Evolutionary conservation across 352 stramenopile species (phyloP), one percentile per base, ranked within the genome.

Genomic region (Globisporangium irregulare): DNA sequence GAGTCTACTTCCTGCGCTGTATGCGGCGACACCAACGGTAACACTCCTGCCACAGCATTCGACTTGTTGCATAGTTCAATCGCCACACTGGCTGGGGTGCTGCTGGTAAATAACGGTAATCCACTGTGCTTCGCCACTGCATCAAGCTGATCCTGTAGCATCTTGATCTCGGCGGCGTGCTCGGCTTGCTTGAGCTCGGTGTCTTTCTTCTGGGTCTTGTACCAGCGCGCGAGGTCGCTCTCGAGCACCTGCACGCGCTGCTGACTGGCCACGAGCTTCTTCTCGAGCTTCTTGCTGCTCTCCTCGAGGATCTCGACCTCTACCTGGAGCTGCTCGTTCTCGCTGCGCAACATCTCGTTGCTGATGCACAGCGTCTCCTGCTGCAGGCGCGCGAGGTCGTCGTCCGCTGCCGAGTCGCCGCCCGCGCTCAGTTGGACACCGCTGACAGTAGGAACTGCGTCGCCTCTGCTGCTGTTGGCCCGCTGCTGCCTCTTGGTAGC

Each of bases 171-270:
- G 20, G 70, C 25, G 14, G 77, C 63, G 61, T 79, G 73, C 24
- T 67, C 62, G 4, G 20, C 6, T 1, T 73, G 62, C 50, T 67
- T 67, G 3, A 55, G n/a, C 36, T 79, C 73, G 36, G 70, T 64
- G 14, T 85, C 66, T 59, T 68, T 60, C 68, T 81, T 72, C 25
- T 79, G 76, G 34, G 73, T 62, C 8, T 67, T 67, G 46, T 84
- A 81, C 5, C 84, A 67, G 15, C 74, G 74, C 38, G 68, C 71
- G 18, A 84, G 41, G 46, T 87, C 77, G n/a, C 79, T 70, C 41
- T 85, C 75, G 1, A 86, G 48, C 54, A 74, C 69, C 3, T 71
- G 65, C 10, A 78, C 61, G 10, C 68, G 73, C 64, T 73, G 72
- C 24, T 80, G 64, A 7, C 61, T 64, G 38, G 63, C 46, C n/a